Percentiles rank a stretch among this genome's conserved stretches.
Conservation (phyloP, 306 rosid genomes). For the Calophaca sinica region DNA sequence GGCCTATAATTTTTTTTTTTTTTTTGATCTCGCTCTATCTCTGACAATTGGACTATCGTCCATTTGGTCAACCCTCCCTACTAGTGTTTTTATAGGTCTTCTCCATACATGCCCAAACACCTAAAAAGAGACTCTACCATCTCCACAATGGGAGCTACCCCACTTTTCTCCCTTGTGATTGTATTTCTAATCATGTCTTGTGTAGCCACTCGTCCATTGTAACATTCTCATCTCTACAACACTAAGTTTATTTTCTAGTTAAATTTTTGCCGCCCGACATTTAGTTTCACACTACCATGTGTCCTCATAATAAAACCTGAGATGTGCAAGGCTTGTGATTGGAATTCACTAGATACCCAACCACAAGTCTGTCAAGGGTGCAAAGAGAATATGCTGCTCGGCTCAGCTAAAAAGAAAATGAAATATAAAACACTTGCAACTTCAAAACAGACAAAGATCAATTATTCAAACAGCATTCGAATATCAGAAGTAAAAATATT, state of each 20-base stretch:
- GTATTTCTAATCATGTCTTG: no score
- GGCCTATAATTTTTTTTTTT: not conserved
- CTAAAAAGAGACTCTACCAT: slow-evolving; percentile 2
- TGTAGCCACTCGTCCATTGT: no score
- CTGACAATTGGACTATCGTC: not conserved
- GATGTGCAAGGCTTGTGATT: no score
- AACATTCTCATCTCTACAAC: not conserved
- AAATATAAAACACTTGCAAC: not conserved
- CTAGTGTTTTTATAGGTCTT: no score
- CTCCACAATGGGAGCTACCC: not conserved
- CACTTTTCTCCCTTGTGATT: no score
- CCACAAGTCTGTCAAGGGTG: no score
- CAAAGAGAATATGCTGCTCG: no score
- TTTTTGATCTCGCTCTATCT: not conserved
- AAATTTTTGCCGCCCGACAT: not conserved
- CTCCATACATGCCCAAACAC: not conserved
- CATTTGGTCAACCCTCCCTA: no score
- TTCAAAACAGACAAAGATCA: not conserved
- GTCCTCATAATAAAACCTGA: not conserved
- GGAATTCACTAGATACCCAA: no score
- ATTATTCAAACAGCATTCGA: not conserved
- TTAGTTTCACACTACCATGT: not conserved
- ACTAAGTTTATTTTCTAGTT: not conserved
- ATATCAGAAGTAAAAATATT: no score
- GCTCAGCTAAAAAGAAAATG: no score